Conservation (phyloP, 192 early-diverging fungal genomes). For the Entrophospora sp. region DNA sequence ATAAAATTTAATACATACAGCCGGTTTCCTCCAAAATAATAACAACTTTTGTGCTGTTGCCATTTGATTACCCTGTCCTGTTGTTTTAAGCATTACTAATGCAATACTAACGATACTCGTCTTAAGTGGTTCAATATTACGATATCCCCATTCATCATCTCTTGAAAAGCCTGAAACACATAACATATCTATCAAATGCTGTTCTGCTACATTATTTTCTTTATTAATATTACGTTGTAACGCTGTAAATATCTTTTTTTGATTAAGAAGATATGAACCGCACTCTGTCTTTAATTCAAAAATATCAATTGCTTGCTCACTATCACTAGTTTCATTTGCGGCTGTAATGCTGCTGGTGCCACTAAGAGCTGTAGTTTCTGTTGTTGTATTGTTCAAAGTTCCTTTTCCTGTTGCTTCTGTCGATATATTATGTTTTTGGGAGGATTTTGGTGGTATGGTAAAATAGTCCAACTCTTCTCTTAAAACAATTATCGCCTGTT, state of each 20-base stretch:
- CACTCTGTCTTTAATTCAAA: slow-evolving; percentile 51
- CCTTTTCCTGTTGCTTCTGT: no score
- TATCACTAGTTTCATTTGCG: background rate
- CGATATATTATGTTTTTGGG: background rate
- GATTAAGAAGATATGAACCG: slow-evolving; percentile 52
- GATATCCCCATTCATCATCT: slow-evolving; percentile 66
- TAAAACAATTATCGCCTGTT: slow-evolving; percentile 64
- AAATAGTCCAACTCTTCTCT: slow-evolving; percentile 77
- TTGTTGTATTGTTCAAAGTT: no score
- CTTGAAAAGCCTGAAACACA: slow-evolving; percentile 67
- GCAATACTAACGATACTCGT: slow-evolving; percentile 62
- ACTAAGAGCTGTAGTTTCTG: background rate
- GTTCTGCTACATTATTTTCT: slow-evolving; percentile 55
- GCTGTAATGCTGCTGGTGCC: background rate
- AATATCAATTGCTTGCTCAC: slow-evolving; percentile 29
- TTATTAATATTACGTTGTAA: slow-evolving; percentile 66
- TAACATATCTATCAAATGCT: slow-evolving; percentile 77
- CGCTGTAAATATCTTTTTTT: slow-evolving; percentile 66
- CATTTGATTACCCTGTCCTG: slow-evolving; percentile 55
- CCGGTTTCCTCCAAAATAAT: slow-evolving; percentile 75
- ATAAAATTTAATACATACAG: slow-evolving; percentile 34
- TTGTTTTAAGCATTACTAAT: slow-evolving; percentile 60
- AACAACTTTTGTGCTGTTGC: slow-evolving; percentile 68
- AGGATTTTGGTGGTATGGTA: slow-evolving; percentile 41
- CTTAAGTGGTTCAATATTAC: slow-evolving; percentile 57